Conservation (phyloP, 805 yeast genomes). For the Wickerhamomyces canadensis region DNA sequence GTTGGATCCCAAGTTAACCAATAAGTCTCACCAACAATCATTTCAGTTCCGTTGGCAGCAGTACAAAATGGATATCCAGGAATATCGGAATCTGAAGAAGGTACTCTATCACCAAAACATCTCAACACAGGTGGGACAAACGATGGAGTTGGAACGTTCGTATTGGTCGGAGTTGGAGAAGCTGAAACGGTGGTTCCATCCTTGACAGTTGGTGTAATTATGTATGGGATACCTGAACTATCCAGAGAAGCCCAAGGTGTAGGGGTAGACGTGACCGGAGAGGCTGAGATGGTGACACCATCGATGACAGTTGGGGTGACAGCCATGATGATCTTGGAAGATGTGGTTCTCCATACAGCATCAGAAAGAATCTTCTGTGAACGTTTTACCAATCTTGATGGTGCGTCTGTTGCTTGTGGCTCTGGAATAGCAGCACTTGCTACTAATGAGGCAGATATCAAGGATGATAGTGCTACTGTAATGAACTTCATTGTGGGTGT, state of each 20-base stretch:
- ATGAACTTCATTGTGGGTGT: neutral
- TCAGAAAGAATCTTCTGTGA: slow-evolving; percentile 19
- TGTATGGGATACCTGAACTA: slow-evolving; percentile 37
- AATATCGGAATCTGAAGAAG: slow-evolving; percentile 18
- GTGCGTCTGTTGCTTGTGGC: slow-evolving; percentile 16
- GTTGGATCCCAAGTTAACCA: slow-evolving; percentile 46
- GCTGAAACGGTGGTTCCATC: slow-evolving; percentile 31
- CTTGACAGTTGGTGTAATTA: slow-evolving; percentile 34
- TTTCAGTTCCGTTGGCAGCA: slow-evolving; percentile 34
- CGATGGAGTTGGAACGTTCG: slow-evolving; percentile 28
- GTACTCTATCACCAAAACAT: slow-evolving; percentile 39
- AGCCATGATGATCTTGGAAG: slow-evolving; percentile 27
- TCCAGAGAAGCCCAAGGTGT: slow-evolving; percentile 41
- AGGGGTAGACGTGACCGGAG: slow-evolving; percentile 32
- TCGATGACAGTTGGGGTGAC: slow-evolving; percentile 51
- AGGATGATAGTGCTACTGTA: neutral
- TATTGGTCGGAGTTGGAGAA: slow-evolving; percentile 36
- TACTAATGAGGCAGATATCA: neutral
- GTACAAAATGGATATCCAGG: slow-evolving; percentile 39
- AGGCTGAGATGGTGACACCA: slow-evolving; percentile 36
- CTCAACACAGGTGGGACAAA: slow-evolving; percentile 40
- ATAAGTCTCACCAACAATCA: slow-evolving; percentile 41
- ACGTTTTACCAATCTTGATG: slow-evolving; percentile 17
- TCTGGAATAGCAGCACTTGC: slow-evolving; percentile 22
- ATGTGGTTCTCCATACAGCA: slow-evolving; percentile 32